Evolutionary conservation across 129 eudicot species (phyloP), one percentile per base, ranked within the genome.

Genomic region (Gnaphalium uliginosum): DNA sequence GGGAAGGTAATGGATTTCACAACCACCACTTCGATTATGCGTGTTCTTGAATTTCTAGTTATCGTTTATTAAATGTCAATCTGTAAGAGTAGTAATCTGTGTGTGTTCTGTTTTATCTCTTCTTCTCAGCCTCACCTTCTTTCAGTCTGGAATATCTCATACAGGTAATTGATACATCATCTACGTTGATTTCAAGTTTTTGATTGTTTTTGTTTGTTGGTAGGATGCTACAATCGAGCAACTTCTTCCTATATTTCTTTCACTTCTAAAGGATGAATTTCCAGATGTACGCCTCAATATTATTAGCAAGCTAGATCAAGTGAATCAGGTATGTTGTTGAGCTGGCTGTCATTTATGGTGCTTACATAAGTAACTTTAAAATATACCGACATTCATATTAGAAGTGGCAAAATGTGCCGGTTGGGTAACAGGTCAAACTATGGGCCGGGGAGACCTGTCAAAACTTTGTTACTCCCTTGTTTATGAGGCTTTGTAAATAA

Each of bases 261-360:
- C 97, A 64, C 97, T 95, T 58, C 66, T 95, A 43, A 95, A 95
- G 80, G 99, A 95, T 73, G 99, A 95, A 80, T 95, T 95, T 78
- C 99, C 99, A 30, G 99, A 95, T 74, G 99, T 91, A 46, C 99
- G 99, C 37, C 97, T 94, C 82, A 94, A 94, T 76, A 94, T 94
- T 50, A 94, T 94, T 66, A 95, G 99, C 83, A 95, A 95, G 85
- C 91, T 95, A 60, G 99, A 95, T 83, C 97, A 95, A 95, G 99
- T 95, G 77, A 95, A 95, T 76, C 99, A 95, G 97, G 99, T 91
- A 57, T 58, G 78, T 63, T 73, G 10, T 82, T 83, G 57, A 50
- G 1, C 4, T 17, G 19, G 57, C 10, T n/a, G 18, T 15, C 57
- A 14, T 50, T 2, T 14, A 50, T 50, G 57, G 57, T 50, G 17